phyloP scores from a whole-genome alignment of 2,329 filamentous ascomycete species.

The Pseudogymnoascus sp. region DNA sequence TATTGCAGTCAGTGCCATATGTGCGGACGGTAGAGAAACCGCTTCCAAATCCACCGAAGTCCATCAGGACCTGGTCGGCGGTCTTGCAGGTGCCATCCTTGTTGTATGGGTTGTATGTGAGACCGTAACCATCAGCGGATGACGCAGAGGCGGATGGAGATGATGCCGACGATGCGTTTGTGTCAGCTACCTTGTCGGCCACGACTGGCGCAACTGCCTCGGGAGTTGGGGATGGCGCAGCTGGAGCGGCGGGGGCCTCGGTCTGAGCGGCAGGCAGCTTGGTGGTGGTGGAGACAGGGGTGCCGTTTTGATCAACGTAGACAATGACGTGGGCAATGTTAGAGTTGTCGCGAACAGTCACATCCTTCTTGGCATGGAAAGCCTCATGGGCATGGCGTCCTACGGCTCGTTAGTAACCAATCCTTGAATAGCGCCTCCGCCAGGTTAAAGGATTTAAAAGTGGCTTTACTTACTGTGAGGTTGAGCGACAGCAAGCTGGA shows the following conservation, averaged over 20 bases:
- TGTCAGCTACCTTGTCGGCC: neutral
- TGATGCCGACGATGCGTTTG: neutral
- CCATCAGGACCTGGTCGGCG: conserved; percentile 53
- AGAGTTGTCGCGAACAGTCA: conserved; percentile 29
- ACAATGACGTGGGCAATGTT: conserved; percentile 44
- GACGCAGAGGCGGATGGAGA: neutral
- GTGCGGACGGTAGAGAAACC: conserved; percentile 62
- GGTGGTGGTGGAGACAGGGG: conserved; percentile 41
- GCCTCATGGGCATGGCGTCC: conserved; percentile 26
- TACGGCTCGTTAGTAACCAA: conserved; percentile 11
- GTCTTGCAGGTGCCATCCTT: conserved; percentile 59
- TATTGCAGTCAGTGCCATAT: conserved; percentile 76
- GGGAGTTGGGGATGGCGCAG: neutral
- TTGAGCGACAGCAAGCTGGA: conserved; percentile 38
- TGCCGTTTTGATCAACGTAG: conserved; percentile 54
- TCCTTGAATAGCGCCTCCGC: neutral
- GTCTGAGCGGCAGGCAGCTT: conserved; percentile 21
- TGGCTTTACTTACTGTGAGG: conserved; percentile 31
- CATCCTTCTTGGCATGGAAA: conserved; percentile 25
- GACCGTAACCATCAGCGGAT: conserved; percentile 35
- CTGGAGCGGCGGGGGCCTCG: conserved; percentile 6
- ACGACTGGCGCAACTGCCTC: neutral
- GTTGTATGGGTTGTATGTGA: conserved; percentile 55
- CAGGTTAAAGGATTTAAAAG: neutral
- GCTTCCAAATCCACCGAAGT: conserved; percentile 51